phyloP scores from a whole-genome alignment of 169 alveolate species.

The Plasmodium berghei region DNA sequence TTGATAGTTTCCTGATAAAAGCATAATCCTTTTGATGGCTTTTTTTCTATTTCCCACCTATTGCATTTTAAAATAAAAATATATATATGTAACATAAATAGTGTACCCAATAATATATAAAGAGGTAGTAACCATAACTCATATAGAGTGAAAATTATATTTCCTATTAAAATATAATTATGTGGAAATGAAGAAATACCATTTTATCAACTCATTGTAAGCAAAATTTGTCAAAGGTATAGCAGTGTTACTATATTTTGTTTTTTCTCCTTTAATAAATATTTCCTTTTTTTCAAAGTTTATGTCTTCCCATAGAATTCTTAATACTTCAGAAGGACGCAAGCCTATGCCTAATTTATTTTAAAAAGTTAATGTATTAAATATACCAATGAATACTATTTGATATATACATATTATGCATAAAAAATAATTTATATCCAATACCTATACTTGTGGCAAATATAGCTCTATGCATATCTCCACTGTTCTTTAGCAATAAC shows the following conservation, averaged over 20 bases:
- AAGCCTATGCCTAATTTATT: slow-evolving; percentile 79
- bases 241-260: slow-evolving; percentile 78
- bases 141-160: neutral
- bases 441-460: slow-evolving; percentile 80
- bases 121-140: neutral
- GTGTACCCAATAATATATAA: neutral
- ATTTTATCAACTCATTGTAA: slow-evolving; percentile 73
- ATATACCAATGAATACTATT: neutral
- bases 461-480: slow-evolving; percentile 80
- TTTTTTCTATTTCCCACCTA: slow-evolving; percentile 83
- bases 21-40: slow-evolving; percentile 80
- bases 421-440: neutral
- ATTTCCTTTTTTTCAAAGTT: slow-evolving; percentile 76
- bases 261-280: slow-evolving; percentile 80
- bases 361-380: neutral
- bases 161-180: neutral
- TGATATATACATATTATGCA: neutral
- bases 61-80: neutral
- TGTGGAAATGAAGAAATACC: slow-evolving; percentile 48
- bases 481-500: slow-evolving; percentile 72
- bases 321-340: slow-evolving; percentile 81
- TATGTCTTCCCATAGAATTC: slow-evolving; percentile 81
- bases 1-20: slow-evolving; percentile 78
- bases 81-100: neutral
- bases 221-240: slow-evolving; percentile 83